Evolutionary conservation across 208 protist species (phyloP).

Genomic region (Acanthamoeba culbertsoni): DNA sequence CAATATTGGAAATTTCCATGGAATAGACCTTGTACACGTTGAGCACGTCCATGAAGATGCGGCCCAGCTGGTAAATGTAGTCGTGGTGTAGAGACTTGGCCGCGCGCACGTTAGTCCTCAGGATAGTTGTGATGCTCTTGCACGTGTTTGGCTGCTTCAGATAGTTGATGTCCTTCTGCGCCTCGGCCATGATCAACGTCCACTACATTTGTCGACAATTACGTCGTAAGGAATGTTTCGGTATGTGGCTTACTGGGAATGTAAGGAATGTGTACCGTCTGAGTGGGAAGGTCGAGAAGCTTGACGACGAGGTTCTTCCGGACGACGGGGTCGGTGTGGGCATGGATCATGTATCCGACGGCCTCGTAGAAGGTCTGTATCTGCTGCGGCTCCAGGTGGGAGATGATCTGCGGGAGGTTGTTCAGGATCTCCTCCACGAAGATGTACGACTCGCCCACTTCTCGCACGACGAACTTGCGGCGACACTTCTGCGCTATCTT

Average conservation of each 20-base stretch:
- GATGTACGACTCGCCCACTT: slow-evolving; percentile 81
- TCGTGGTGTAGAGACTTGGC: slow-evolving; percentile 88
- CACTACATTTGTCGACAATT: slow-evolving; percentile 87
- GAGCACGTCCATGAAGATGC: slow-evolving; percentile 93
- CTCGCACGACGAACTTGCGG: slow-evolving; percentile 87
- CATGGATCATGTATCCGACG: slow-evolving; percentile 92
- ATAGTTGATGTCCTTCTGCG: slow-evolving; percentile 70
- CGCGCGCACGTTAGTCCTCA: slow-evolving; percentile 94
- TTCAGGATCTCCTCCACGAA: slow-evolving; percentile 94
- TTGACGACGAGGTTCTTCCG: slow-evolving; percentile 85
- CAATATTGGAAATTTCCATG: slow-evolving; percentile 81
- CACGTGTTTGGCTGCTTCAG: slow-evolving; percentile 85
- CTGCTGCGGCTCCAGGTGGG: slow-evolving; percentile 90
- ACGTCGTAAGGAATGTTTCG: not conserved
- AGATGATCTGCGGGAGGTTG: slow-evolving; percentile 88
- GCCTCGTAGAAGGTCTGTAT: slow-evolving; percentile 97
- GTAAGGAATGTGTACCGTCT: not conserved
- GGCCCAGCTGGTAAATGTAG: slow-evolving; percentile 91
- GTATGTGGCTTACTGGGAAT: not conserved
- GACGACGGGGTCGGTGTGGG: slow-evolving; percentile 70
- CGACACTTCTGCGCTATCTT: slow-evolving; percentile 97
- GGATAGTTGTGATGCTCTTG: slow-evolving; percentile 89
- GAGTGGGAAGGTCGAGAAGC: slow-evolving; percentile 84
- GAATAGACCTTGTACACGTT: slow-evolving; percentile 93
- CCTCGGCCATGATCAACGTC: slow-evolving; percentile 80